Conservation (phyloP, 805 yeast genomes). For the Debaryomyces tyrocola region DNA sequence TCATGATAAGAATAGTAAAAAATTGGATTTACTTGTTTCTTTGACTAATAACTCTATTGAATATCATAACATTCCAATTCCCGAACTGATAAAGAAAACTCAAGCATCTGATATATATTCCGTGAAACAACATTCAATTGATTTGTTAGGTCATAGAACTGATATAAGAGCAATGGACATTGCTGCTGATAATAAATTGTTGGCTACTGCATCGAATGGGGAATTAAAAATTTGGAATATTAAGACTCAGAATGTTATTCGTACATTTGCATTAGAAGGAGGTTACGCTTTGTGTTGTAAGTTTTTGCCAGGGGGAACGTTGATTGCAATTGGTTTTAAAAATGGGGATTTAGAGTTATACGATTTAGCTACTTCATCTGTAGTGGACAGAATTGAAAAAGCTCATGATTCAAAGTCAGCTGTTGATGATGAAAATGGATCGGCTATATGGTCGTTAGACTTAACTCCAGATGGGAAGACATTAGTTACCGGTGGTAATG, state of each 20-base stretch:
- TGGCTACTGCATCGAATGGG: conserved; percentile 92
- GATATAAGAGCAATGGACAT: conserved; percentile 84
- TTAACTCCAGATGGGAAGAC: conserved; percentile 81
- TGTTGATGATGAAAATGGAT: conserved; percentile 40
- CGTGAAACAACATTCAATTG: conserved; percentile 57
- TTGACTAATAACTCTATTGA: conserved; percentile 76
- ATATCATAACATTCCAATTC: conserved; percentile 55
- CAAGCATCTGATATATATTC: conserved; percentile 42
- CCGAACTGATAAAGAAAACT: conserved; percentile 56
- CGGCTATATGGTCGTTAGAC: conserved; percentile 89
- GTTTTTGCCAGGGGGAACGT: conserved; percentile 88
- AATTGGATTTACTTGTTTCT: conserved; percentile 61
- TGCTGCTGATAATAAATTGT: conserved; percentile 73
- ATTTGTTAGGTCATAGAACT: conserved; percentile 82
- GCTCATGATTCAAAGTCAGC: conserved; percentile 55
- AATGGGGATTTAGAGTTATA: conserved; percentile 80
- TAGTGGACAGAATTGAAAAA: conserved; percentile 61
- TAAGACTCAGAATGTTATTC: conserved; percentile 66
- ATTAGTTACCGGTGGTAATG: conserved; percentile 91
- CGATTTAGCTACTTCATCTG: conserved; percentile 80
- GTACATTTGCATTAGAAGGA: conserved; percentile 71
- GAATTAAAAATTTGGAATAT: conserved; percentile 86
- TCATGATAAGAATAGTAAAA: conserved; percentile 36
- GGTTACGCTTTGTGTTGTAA: conserved; percentile 82
- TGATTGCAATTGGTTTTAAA: conserved; percentile 86